Percentiles rank a stretch among this genome's conserved stretches.
phyloP scores from a whole-genome alignment of 163 green algal species.

The Scenedesmus sp. region DNA sequence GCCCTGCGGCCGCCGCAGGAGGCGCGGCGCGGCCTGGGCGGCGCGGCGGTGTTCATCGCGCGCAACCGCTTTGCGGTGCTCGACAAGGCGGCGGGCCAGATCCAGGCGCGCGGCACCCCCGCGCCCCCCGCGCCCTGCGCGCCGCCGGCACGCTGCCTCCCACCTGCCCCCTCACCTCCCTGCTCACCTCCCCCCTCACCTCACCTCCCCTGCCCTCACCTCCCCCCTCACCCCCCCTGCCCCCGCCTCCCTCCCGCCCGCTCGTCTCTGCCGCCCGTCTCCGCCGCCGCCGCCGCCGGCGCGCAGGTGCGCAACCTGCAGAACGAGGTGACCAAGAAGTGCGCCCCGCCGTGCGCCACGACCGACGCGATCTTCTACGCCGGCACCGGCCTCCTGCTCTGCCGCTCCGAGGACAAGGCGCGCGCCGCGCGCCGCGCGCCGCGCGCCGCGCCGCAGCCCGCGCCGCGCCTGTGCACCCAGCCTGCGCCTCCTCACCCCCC shows the following conservation, averaged over 20 bases:
- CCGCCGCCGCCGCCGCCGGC: not conserved
- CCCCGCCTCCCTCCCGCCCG: no score
- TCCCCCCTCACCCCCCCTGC: no score
- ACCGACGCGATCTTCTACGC: slow-evolving; percentile 97
- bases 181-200: no score
- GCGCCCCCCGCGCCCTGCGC: no score
- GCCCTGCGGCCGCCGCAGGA: slow-evolving; percentile 76
- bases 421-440: not conserved
- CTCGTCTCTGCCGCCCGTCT: no score
- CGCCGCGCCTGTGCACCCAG: not conserved
- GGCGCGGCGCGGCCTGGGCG: slow-evolving; percentile 83
- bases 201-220: no score
- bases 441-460: no score
- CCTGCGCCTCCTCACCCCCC: not conserved
- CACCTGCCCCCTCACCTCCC: no score
- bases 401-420: slow-evolving; percentile 96
- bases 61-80: slow-evolving; percentile 98
- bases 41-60: slow-evolving; percentile 96
- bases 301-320: slow-evolving; percentile 73
- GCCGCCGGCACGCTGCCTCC: no score
- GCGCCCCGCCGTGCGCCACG: slow-evolving; percentile 74
- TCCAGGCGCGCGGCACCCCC: slow-evolving; percentile 61
- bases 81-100: slow-evolving; percentile 86
- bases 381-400: slow-evolving; percentile 94
- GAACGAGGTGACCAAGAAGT: slow-evolving; percentile 97